phyloP scores from a whole-genome alignment of 177 flowering plant genomes.

The Tripterygium wilfordii region DNA sequence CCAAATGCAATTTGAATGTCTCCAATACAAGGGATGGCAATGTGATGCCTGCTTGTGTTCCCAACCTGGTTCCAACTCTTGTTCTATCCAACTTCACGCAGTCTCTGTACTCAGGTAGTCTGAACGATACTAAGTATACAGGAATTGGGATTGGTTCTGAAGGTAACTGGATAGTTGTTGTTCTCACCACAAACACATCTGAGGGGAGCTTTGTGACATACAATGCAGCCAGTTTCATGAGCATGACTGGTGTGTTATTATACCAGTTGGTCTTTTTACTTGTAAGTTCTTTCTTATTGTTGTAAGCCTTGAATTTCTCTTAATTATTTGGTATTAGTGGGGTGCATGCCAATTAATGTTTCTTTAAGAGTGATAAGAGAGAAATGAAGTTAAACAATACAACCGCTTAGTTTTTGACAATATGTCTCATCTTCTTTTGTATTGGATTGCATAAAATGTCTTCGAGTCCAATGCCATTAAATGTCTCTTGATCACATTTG shows the following conservation, averaged over 20 bases:
- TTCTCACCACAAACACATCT: conserved; percentile 51
- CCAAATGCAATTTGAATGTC: conserved; percentile 64
- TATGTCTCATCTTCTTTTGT: too few relatives aligned
- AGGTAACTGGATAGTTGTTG: conserved; percentile 71
- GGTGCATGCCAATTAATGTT: too few relatives aligned
- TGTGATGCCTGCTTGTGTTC: conserved; percentile 85
- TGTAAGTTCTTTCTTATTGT: conserved; percentile 12
- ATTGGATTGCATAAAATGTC: too few relatives aligned
- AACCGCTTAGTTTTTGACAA: too few relatives aligned
- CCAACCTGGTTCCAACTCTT: conserved; percentile 39
- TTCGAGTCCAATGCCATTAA: too few relatives aligned
- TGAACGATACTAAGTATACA: conserved; percentile 54
- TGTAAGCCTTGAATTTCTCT: too few relatives aligned
- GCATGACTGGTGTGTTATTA: conserved; percentile 10
- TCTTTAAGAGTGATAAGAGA: too few relatives aligned
- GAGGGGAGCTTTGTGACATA: conserved; percentile 40
- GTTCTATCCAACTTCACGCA: conserved; percentile 68
- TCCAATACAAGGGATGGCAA: conserved; percentile 58
- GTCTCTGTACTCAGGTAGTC: conserved; percentile 46
- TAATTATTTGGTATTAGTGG: too few relatives aligned
- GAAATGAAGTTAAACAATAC: too few relatives aligned
- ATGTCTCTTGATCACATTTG: too few relatives aligned
- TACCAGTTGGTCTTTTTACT: conserved; percentile 20
- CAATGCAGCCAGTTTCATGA: conserved; percentile 15
- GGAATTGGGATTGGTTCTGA: conserved; percentile 66